phyloP scores from a whole-genome alignment of 1,139 yeast genomes.

The Starmera stellimalicola region DNA sequence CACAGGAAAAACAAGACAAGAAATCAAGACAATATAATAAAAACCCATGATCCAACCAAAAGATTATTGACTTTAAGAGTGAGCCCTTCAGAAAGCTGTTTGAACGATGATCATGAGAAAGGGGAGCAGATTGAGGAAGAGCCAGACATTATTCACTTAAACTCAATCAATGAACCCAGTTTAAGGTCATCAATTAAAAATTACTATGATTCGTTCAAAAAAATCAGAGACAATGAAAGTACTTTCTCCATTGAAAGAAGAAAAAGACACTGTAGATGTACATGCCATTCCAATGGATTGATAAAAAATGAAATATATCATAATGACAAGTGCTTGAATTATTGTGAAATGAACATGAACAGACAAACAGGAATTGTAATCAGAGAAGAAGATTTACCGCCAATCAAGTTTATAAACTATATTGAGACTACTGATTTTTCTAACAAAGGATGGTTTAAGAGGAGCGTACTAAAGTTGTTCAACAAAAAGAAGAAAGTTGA shows the following conservation, averaged over 20 bases:
- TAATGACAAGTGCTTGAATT: background rate
- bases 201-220: background rate
- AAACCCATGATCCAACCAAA: slow-evolving; percentile 28
- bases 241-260: background rate
- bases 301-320: background rate
- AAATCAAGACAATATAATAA: slow-evolving; percentile 31
- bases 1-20: slow-evolving; percentile 34
- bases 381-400: background rate
- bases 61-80: slow-evolving; percentile 31
- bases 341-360: background rate
- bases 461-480: background rate
- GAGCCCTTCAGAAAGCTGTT: slow-evolving; percentile 1
- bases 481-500: background rate
- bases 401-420: slow-evolving; percentile 1
- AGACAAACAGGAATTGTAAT: background rate
- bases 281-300: slow-evolving; percentile 1
- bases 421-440: slow-evolving; percentile 1
- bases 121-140: background rate
- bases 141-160: background rate
- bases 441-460: background rate
- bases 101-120: slow-evolving; percentile 5
- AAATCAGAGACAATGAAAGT: background rate
- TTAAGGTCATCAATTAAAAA: slow-evolving; percentile 1
- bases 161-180: background rate
- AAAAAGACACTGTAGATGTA: slow-evolving; percentile 1